Percentiles rank a stretch among this genome's conserved stretches.
These are phyloP conservation scores for Nannizziopsis barbatae DNA, from an alignment of 2,329 filamentous ascomycete species.

Conservation along the genomic window DNA sequence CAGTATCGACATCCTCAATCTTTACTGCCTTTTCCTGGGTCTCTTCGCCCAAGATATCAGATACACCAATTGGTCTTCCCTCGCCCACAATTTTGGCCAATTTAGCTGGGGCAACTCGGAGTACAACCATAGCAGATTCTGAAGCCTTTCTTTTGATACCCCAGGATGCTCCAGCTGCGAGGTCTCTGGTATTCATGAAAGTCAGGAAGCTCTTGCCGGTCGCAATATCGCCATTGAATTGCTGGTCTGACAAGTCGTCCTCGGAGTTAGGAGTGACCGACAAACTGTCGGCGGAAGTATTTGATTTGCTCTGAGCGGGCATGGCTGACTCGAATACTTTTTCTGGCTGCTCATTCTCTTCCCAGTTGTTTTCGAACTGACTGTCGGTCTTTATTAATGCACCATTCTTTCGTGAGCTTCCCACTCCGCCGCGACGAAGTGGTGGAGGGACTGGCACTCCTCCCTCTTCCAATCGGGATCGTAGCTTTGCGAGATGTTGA, in stretches of 20 bases:
- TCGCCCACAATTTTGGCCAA: neutral
- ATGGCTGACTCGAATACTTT: neutral
- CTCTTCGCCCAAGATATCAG: neutral
- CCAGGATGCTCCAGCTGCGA: neutral
- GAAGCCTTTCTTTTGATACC: neutral
- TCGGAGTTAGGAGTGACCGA: neutral
- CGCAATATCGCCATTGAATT: neutral
- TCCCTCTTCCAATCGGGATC: conserved; percentile 25
- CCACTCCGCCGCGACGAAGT: conserved; percentile 27
- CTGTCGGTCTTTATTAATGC: conserved; percentile 11
- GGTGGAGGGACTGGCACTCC: conserved; percentile 32
- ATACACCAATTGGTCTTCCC: neutral
- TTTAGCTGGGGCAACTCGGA: conserved; percentile 1
- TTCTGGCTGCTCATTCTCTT: neutral
- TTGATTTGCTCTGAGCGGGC: neutral
- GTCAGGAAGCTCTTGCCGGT: neutral
- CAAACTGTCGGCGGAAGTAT: neutral
- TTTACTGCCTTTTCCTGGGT: neutral
- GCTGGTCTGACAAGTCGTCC: neutral
- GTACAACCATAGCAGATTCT: neutral
- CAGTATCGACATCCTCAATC: neutral
- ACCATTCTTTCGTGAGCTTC: neutral
- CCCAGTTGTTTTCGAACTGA: neutral
- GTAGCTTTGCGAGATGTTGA: conserved; percentile 39
- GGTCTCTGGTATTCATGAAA: neutral